Conservation (phyloP, 2,329 filamentous ascomycete species). For the Purpureocillium lavendulum region DNA sequence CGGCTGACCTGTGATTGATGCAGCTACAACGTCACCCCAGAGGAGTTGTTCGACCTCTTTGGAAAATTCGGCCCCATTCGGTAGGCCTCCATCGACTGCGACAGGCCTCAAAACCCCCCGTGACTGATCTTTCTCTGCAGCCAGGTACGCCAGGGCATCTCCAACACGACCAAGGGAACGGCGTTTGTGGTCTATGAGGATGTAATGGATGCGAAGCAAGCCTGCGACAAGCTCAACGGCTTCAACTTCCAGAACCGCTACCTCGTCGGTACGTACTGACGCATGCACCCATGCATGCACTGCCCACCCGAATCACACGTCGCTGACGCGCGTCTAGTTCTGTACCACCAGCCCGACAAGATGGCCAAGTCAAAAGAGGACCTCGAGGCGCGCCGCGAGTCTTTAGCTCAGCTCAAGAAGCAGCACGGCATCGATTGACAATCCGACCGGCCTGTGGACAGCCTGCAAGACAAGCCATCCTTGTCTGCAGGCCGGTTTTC, state of each 20-base stretch:
- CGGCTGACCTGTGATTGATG: conserved; percentile 15
- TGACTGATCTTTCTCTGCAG: conserved; percentile 37
- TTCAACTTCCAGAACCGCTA: conserved; percentile 99
- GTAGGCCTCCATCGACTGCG: conserved; percentile 41
- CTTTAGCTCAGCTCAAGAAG: conserved; percentile 95
- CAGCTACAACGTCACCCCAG: conserved; percentile 97
- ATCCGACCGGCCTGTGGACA: conserved; percentile 61
- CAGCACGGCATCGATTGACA: conserved; percentile 98
- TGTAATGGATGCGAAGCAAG: conserved; percentile 96
- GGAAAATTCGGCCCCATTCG: conserved; percentile 94
- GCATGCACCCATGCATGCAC: conserved; percentile 1
- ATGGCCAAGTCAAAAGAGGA: conserved; percentile 82
- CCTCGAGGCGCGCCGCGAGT: conserved; percentile 86
- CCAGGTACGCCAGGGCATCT: conserved; percentile 97
- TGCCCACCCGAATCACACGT: not conserved
- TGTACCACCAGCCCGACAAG: conserved; percentile 60
- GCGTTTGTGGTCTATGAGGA: conserved; percentile 99
- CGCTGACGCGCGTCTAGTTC: conserved; percentile 29
- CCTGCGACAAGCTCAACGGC: conserved; percentile 98
- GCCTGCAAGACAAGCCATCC: conserved; percentile 33
- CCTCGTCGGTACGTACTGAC: conserved; percentile 68
- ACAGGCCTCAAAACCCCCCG: conserved; percentile 4
- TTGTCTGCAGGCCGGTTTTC: conserved; percentile 56
- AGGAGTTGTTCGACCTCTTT: conserved; percentile 98
- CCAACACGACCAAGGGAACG: conserved; percentile 94